A percentile compares a stretch with the other conserved stretches of the same genome.
Conservation (phyloP, 495 filamentous ascomycete species). For the Lentithecium fluviatile region DNA sequence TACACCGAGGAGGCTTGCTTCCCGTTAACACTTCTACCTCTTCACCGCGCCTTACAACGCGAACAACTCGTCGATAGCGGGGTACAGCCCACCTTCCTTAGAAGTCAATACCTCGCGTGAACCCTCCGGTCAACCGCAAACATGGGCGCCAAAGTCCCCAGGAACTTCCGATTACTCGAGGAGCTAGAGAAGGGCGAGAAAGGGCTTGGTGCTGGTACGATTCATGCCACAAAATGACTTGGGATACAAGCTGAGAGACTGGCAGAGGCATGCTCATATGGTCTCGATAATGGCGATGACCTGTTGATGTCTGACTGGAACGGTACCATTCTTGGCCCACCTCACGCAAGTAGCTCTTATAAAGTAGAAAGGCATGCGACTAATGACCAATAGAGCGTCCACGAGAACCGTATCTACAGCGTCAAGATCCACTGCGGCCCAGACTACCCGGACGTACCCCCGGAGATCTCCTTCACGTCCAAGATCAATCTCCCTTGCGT, state of each 20-base stretch:
- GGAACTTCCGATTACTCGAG: constrained; percentile 93
- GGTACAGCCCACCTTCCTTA: constrained; percentile 5
- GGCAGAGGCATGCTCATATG: constrained; percentile 93
- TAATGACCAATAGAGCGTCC: constrained; percentile 64
- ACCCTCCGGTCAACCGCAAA: constrained; percentile 20
- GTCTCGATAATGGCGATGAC: constrained; percentile 90
- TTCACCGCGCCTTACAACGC: background rate
- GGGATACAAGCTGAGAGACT: background rate
- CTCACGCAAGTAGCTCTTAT: constrained; percentile 66
- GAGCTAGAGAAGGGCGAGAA: constrained; percentile 99
- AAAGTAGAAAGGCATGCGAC: background rate
- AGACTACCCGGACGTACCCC: constrained; percentile 84
- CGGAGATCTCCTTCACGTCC: constrained; percentile 84
- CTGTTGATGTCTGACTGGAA: constrained; percentile 99
- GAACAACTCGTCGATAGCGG: constrained; percentile 9
- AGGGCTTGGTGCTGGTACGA: constrained; percentile 84
- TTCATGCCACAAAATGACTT: background rate
- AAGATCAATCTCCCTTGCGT: constrained; percentile 96
- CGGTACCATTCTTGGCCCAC: constrained; percentile 92
- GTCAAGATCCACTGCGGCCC: constrained; percentile 94
- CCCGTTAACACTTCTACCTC: too few relatives aligned
- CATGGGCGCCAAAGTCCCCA: constrained; percentile 82
- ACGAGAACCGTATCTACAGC: constrained; percentile 98
- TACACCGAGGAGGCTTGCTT: too few relatives aligned
- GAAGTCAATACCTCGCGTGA: background rate